Evolutionary conservation across 305 asterid species (phyloP).

Genomic region (Rubia peregrina): DNA sequence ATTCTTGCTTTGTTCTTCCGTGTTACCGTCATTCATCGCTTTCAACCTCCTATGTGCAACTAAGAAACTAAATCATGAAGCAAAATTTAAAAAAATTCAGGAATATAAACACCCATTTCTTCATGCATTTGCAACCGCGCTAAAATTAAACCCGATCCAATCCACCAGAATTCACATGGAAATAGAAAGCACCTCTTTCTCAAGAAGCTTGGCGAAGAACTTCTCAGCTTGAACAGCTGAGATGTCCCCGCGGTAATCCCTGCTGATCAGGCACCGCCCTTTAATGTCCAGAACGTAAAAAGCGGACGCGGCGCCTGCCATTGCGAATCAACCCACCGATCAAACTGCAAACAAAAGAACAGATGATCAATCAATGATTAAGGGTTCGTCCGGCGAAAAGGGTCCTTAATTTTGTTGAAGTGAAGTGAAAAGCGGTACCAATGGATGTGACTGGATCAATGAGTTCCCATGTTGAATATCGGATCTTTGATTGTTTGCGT

Average conservation of each 20-base stretch:
- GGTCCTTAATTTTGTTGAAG: neutral
- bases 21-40: neutral
- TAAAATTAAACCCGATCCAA: neutral
- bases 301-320: conserved; percentile 61
- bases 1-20: too few species aligned
- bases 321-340: conserved; percentile 14
- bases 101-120: neutral
- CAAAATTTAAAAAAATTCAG: neutral
- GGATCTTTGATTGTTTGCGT: neutral
- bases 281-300: conserved; percentile 47
- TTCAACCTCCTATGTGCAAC: neutral
- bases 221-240: conserved; percentile 47
- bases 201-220: conserved; percentile 50
- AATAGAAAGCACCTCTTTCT: conserved; percentile 37
- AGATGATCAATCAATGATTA: neutral
- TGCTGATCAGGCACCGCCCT: conserved; percentile 52
- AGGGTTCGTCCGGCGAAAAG: neutral
- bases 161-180: neutral
- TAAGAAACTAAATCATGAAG: neutral
- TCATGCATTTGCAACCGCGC: neutral
- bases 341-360: neutral
- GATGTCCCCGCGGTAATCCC: conserved; percentile 56
- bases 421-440: conserved; percentile 1
- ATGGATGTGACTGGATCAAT: conserved; percentile 15
- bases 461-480: neutral